Conservation (phyloP, 139 green algal species). For the Pleodorina starrii region DNA sequence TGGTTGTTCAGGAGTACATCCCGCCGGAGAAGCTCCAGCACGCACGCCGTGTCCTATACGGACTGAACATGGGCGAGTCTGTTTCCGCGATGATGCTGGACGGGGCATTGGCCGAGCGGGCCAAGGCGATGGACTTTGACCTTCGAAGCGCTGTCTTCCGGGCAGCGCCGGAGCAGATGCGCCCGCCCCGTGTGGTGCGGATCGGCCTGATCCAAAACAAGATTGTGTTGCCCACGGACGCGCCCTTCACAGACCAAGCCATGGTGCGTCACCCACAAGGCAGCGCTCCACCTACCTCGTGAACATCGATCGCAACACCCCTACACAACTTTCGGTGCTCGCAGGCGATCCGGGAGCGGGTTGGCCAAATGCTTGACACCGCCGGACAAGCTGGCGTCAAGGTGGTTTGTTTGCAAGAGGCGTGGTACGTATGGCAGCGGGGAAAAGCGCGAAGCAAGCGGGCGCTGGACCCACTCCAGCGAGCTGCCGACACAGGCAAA, state of each 20-base stretch:
- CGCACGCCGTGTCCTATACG: slow-evolving; percentile 85
- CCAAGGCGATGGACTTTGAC: slow-evolving; percentile 69
- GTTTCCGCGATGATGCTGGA: slow-evolving; percentile 63
- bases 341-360: slow-evolving; percentile 77
- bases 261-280: slow-evolving; percentile 8
- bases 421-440: slow-evolving; percentile 78
- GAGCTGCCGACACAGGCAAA: no score
- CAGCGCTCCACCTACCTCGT: no score
- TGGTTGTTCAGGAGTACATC: slow-evolving; percentile 69
- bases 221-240: slow-evolving; percentile 84
- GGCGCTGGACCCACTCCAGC: no score
- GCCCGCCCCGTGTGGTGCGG: slow-evolving; percentile 78
- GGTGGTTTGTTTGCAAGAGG: slow-evolving; percentile 95
- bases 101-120: neutral
- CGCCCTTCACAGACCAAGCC: slow-evolving; percentile 86
- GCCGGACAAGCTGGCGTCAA: slow-evolving; percentile 89
- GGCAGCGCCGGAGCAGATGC: slow-evolving; percentile 87
- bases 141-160: slow-evolving; percentile 83
- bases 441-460: no score
- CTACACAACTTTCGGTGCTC: neutral
- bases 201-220: slow-evolving; percentile 94
- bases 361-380: slow-evolving; percentile 78
- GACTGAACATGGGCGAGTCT: slow-evolving; percentile 75
- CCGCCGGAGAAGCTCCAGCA: slow-evolving; percentile 77
- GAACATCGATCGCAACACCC: no score